phyloP scores from a whole-genome alignment of 768 basidiomycete species.

The Leccinum subgranulosum region DNA sequence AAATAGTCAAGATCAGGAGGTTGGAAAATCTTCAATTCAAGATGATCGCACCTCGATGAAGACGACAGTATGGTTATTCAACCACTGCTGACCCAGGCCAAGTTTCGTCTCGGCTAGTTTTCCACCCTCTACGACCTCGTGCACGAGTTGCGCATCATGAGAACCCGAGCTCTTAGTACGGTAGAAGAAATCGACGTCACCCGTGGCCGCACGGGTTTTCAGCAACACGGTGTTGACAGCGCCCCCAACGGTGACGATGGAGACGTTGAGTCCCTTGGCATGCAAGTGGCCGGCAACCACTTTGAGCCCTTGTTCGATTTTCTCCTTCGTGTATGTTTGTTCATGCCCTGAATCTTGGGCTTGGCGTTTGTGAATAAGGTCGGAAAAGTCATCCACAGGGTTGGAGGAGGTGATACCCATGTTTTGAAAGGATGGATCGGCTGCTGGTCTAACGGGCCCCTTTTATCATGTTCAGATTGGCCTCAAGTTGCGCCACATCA shows the following conservation, averaged over 20 bases:
- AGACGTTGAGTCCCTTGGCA: neutral
- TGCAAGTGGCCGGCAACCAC: conserved; percentile 2
- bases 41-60: conserved; percentile 4
- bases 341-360: neutral
- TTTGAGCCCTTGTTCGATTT: conserved; percentile 2
- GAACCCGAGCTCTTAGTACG: neutral
- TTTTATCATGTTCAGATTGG: neutral
- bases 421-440: neutral
- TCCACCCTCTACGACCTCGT: neutral
- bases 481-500: neutral
- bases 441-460: neutral
- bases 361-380: neutral
- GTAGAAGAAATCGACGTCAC: conserved; percentile 13
- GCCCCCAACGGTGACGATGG: conserved; percentile 8
- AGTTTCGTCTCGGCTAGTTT: neutral
- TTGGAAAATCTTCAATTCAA: neutral
- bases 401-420: conserved; percentile 4
- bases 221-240: conserved; percentile 9
- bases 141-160: neutral
- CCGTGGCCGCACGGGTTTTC: conserved; percentile 4
- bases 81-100: conserved; percentile 2
- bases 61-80: conserved; percentile 8
- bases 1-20: neutral
- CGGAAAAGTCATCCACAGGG: neutral
- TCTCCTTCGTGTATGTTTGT: conserved; percentile 2